Evolutionary conservation across 371 early-diverging fungal genomes (phyloP).

Genomic region (Nematocida homosporus): DNA sequence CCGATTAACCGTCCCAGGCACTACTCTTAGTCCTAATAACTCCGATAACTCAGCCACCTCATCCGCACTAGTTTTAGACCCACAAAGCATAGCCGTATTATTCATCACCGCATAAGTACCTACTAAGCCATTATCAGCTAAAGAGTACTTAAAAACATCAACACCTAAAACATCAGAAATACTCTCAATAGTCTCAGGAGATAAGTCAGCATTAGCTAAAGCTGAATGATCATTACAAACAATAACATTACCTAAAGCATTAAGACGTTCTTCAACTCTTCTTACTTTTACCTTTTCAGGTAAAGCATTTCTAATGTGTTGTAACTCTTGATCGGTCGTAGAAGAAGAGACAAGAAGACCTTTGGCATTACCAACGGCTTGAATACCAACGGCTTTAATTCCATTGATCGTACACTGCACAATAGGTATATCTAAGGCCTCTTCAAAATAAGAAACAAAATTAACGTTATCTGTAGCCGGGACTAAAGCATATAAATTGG

Average conservation of each 20-base stretch:
- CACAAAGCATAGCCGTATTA: conserved; percentile 94
- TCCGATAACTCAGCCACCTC: conserved; percentile 96
- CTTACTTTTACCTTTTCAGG: conserved; percentile 89
- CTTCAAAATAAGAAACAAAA: conserved; percentile 69
- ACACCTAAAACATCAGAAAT: conserved; percentile 93
- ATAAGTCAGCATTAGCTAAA: conserved; percentile 92
- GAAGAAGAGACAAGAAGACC: conserved; percentile 91
- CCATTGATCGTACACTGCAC: conserved; percentile 95
- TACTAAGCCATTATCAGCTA: conserved; percentile 93
- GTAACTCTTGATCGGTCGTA: conserved; percentile 97
- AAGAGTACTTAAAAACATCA: conserved; percentile 94
- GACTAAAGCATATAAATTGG: conserved; percentile 95
- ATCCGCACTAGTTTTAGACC: conserved; percentile 87
- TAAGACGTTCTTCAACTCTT: conserved; percentile 91
- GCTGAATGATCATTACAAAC: conserved; percentile 98
- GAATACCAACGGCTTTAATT: conserved; percentile 88
- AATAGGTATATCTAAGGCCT: conserved; percentile 92
- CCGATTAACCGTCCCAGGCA: conserved; percentile 96
- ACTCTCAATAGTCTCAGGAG: conserved; percentile 85
- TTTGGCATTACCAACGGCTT: conserved; percentile 86
- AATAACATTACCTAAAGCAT: conserved; percentile 96
- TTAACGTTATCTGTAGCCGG: conserved; percentile 84
- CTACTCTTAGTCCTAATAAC: conserved; percentile 88
- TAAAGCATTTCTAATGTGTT: conserved; percentile 89
- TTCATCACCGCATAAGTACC: conserved; percentile 91